A percentile compares a stretch with the other conserved stretches of the same genome.
phyloP scores from a whole-genome alignment of 805 yeast species.

The Candida xiaguanensis region DNA sequence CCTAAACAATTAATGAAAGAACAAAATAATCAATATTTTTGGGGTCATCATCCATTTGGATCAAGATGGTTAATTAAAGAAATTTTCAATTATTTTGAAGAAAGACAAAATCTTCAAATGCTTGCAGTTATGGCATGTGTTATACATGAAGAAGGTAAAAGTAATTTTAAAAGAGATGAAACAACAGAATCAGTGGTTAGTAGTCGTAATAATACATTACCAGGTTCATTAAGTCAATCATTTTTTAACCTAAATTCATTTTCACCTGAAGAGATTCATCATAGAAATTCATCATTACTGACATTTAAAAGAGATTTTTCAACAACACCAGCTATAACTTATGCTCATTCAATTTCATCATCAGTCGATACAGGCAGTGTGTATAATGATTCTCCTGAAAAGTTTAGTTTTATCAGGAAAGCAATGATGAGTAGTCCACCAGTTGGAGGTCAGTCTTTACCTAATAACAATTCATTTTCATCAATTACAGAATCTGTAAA shows the following conservation, averaged over 20 bases:
- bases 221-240: slow-evolving; percentile 2
- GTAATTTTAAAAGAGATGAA: slow-evolving; percentile 8
- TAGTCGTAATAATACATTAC: slow-evolving; percentile 1
- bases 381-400: slow-evolving; percentile 10
- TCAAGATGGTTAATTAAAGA: slow-evolving; percentile 59
- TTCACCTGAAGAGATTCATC: slow-evolving; percentile 1
- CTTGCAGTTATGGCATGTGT: slow-evolving; percentile 83
- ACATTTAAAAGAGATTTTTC: slow-evolving; percentile 7
- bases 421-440: slow-evolving; percentile 5
- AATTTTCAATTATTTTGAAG: slow-evolving; percentile 62
- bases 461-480: slow-evolving; percentile 8
- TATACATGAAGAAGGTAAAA: slow-evolving; percentile 42
- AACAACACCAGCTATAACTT: slow-evolving; percentile 5
- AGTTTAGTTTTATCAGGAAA: slow-evolving; percentile 9
- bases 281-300: slow-evolving; percentile 11
- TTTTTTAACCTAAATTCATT: background rate
- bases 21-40: slow-evolving; percentile 29
- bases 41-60: slow-evolving; percentile 85
- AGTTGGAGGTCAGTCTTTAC: background rate
- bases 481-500: slow-evolving; percentile 7
- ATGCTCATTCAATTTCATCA: slow-evolving; percentile 10
- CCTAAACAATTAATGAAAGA: background rate
- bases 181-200: background rate
- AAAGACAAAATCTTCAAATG: slow-evolving; percentile 74
- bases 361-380: slow-evolving; percentile 9